Evolutionary conservation across 768 basidiomycete species (phyloP).

Genomic region (Tylopilus subfusipes): DNA sequence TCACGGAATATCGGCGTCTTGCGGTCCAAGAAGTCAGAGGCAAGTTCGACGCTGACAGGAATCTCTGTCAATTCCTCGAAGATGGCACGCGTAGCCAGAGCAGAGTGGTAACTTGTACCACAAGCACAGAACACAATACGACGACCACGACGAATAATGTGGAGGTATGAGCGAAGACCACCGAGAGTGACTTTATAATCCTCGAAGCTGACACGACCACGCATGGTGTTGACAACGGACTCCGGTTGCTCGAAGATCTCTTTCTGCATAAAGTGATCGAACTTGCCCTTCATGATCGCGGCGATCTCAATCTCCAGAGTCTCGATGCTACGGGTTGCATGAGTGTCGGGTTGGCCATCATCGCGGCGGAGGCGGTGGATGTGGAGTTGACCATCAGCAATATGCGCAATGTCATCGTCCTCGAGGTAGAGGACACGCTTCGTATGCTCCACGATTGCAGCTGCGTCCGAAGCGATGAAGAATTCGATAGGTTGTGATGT

Average conservation of each 20-base stretch:
- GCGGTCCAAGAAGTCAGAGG: conserved; percentile 97
- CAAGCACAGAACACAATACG: conserved; percentile 98
- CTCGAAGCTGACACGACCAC: conserved; percentile 99
- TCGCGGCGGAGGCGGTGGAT: conserved; percentile 96
- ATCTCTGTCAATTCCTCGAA: conserved; percentile 99
- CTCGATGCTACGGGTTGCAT: conserved; percentile 85
- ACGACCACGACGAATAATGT: conserved; percentile 91
- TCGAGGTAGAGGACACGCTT: conserved; percentile 98
- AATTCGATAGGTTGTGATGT: conserved; percentile 99
- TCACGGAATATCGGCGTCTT: conserved; percentile 99
- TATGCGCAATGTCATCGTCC: conserved; percentile 98
- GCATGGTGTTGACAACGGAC: conserved; percentile 99
- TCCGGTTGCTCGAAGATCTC: conserved; percentile 99
- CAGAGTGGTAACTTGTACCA: conserved; percentile 97
- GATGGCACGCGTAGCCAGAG: conserved; percentile 92
- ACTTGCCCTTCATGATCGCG: conserved; percentile 99
- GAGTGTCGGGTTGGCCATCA: conserved; percentile 60
- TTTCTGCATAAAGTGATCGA: conserved; percentile 99
- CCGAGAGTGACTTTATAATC: conserved; percentile 87
- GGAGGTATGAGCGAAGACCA: conserved; percentile 91
- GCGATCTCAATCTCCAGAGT: conserved; percentile 97
- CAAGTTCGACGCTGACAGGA: conserved; percentile 94
- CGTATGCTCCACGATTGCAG: conserved; percentile 97
- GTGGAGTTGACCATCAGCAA: conserved; percentile 94
- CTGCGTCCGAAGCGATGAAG: conserved; percentile 97